A percentile compares a stretch with the other conserved stretches of the same genome.
Evolutionary conservation across 2,329 filamentous ascomycete species (phyloP).

Genomic region (Stagonosporopsis vannaccii): DNA sequence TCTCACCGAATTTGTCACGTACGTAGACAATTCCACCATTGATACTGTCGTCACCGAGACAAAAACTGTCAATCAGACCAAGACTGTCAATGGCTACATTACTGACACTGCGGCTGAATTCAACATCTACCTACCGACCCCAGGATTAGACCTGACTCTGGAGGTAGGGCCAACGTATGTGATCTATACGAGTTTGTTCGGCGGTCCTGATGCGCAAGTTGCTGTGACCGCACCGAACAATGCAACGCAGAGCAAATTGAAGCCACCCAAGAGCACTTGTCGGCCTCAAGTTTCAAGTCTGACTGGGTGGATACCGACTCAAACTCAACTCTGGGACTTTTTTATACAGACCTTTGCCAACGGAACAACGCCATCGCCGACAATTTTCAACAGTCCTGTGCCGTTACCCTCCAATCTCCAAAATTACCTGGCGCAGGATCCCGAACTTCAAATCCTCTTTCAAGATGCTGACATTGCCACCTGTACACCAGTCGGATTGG

Average conservation of each 20-base stretch:
- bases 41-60: slow-evolving; percentile 35
- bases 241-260: slow-evolving; percentile 1
- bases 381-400: slow-evolving; percentile 7
- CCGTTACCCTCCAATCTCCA: slow-evolving; percentile 33
- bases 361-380: slow-evolving; percentile 1
- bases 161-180: slow-evolving; percentile 42
- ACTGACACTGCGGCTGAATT: slow-evolving; percentile 35
- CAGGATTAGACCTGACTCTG: slow-evolving; percentile 23
- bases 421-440: slow-evolving; percentile 32
- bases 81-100: slow-evolving; percentile 30
- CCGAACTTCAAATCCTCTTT: slow-evolving; percentile 29
- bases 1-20: slow-evolving; percentile 34
- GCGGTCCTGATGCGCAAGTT: slow-evolving; percentile 28
- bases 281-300: slow-evolving; percentile 21
- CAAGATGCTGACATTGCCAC: slow-evolving; percentile 40
- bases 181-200: slow-evolving; percentile 37
- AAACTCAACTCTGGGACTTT: slow-evolving; percentile 32
- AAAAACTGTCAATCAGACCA: slow-evolving; percentile 37
- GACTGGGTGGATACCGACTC: slow-evolving; percentile 27
- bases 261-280: slow-evolving; percentile 13
- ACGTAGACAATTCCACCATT: slow-evolving; percentile 32
- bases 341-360: slow-evolving; percentile 35
- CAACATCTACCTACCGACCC: slow-evolving; percentile 25
- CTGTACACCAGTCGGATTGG: slow-evolving; percentile 23
- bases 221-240: slow-evolving; percentile 8